Conservation (phyloP, 441 rosid species). For the Adansonia rubrostipa region DNA sequence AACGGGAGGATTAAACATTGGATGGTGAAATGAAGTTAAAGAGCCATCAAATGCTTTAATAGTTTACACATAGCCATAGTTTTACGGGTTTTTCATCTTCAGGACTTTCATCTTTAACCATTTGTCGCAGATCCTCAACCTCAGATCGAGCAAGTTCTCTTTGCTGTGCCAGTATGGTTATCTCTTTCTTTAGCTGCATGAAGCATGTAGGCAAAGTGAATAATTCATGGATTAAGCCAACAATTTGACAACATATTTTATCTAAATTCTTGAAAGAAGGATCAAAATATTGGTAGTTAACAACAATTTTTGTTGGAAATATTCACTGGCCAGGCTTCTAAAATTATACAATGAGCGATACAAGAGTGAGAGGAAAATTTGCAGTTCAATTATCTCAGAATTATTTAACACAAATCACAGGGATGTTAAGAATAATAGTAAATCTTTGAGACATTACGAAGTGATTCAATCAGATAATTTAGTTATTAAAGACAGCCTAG, state of each 20-base stretch:
- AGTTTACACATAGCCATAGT: constrained; percentile 37
- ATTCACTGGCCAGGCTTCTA: background rate
- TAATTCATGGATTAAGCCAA: constrained; percentile 21
- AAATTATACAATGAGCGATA: background rate
- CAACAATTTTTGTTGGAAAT: background rate
- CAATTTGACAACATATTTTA: constrained; percentile 2
- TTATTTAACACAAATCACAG: background rate
- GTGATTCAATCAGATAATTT: background rate
- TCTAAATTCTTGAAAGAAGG: constrained; percentile 9
- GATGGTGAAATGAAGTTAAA: constrained; percentile 15
- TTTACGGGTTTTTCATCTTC: constrained; percentile 48
- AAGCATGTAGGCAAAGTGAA: constrained; percentile 24
- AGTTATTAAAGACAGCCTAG: background rate
- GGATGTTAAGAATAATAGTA: background rate
- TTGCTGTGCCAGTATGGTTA: constrained; percentile 54
- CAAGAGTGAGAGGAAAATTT: background rate
- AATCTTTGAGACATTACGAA: background rate
- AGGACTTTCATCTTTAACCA: constrained; percentile 46
- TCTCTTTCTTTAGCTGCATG: constrained; percentile 76
- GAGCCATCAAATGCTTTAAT: constrained; percentile 12
- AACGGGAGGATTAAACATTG: constrained; percentile 9
- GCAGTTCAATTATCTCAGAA: background rate
- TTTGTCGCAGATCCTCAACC: constrained; percentile 61
- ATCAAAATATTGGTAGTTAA: constrained; percentile 13
- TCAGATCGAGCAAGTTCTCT: constrained; percentile 62